Evolutionary conservation across 2,329 filamentous ascomycete species (phyloP).

Genomic region (Talaromyces pinophilus): DNA sequence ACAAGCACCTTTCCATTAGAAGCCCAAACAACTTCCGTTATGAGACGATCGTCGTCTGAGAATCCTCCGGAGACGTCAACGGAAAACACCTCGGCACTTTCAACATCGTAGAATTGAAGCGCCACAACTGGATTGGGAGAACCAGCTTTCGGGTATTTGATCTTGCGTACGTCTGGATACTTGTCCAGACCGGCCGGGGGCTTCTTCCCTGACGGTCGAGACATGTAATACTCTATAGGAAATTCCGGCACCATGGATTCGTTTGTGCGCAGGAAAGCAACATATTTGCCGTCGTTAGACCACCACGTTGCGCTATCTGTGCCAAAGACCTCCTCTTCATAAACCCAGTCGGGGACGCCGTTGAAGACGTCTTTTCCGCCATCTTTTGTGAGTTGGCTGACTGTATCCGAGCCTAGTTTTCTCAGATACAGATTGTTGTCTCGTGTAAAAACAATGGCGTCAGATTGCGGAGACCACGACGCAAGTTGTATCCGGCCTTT

Average conservation of each 20-base stretch:
- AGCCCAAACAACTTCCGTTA: constrained; percentile 92
- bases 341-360: constrained; percentile 96
- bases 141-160: constrained; percentile 97
- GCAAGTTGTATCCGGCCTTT: constrained; percentile 75
- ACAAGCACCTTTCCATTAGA: constrained; percentile 77
- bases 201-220: constrained; percentile 73
- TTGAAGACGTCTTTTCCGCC: constrained; percentile 90
- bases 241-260: constrained; percentile 90
- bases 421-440: constrained; percentile 90
- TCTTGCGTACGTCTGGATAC: constrained; percentile 85
- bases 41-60: constrained; percentile 76
- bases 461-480: constrained; percentile 82
- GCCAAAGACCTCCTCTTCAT: constrained; percentile 80
- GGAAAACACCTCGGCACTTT: constrained; percentile 73
- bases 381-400: constrained; percentile 77
- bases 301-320: constrained; percentile 90
- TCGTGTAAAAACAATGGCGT: constrained; percentile 84
- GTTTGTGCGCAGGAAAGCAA: constrained; percentile 91
- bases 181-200: constrained; percentile 73
- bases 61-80: constrained; percentile 79
- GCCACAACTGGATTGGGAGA: constrained; percentile 89
- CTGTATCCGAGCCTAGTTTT: constrained; percentile 59
- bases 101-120: constrained; percentile 83
- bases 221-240: constrained; percentile 89
- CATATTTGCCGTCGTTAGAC: constrained; percentile 82